Evolutionary conservation across 2,329 filamentous ascomycete genomes (phyloP).

Genomic region (Rhexocercosporidium sp.): DNA sequence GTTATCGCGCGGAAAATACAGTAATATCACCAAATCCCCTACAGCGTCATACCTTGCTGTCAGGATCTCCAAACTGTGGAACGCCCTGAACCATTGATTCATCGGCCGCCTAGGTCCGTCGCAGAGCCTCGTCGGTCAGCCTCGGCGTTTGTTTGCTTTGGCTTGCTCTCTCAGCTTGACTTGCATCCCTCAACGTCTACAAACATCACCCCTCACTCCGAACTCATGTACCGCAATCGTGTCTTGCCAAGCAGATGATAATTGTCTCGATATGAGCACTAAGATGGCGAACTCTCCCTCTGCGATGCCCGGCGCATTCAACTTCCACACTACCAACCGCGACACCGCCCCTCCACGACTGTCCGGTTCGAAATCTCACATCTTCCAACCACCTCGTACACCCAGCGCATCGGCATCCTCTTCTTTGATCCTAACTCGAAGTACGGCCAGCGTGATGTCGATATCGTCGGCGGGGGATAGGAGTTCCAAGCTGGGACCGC

Average conservation of each 20-base stretch:
- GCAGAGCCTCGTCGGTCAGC: constrained; percentile 25
- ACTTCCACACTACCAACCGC: constrained; percentile 25
- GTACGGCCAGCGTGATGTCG: constrained; percentile 28
- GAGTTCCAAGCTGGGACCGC: constrained; percentile 13
- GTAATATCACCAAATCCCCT: not conserved
- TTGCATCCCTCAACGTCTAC: not conserved
- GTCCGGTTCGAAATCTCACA: constrained; percentile 43
- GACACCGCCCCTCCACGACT: constrained; percentile 34
- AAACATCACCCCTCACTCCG: not conserved
- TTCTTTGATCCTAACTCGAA: constrained; percentile 39
- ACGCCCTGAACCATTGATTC: not conserved
- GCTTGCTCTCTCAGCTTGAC: not conserved
- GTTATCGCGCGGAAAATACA: not conserved
- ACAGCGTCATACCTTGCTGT: constrained; percentile 13
- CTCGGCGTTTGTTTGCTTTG: constrained; percentile 20
- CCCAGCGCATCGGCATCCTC: constrained; percentile 45
- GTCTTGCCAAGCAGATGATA: not conserved
- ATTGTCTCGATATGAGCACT: not conserved
- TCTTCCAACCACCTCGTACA: constrained; percentile 51
- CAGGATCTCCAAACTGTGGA: not conserved
- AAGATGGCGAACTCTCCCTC: constrained; percentile 33
- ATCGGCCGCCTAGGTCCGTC: not conserved
- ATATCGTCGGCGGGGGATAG: constrained; percentile 22
- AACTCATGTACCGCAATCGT: not conserved
- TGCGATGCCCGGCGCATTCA: constrained; percentile 36